phyloP scores from a whole-genome alignment of 192 early-diverging fungal species.

The Umbelopsis ramanniana region DNA sequence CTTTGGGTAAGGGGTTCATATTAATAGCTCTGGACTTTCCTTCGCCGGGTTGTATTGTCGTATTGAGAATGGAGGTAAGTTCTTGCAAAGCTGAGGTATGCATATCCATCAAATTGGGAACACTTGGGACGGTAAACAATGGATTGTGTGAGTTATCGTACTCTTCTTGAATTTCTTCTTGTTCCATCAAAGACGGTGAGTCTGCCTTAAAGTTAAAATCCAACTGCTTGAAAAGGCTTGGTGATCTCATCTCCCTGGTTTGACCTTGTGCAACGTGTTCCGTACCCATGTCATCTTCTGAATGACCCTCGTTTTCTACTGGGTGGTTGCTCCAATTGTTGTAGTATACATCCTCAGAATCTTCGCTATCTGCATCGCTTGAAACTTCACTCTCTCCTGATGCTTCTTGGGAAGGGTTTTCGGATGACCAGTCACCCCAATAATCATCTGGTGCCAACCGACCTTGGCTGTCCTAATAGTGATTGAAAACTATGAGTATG shows the following conservation, averaged over 20 bases:
- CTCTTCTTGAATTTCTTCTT: constrained; percentile 43
- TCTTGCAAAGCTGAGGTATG: constrained; percentile 34
- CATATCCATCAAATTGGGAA: constrained; percentile 41
- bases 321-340: constrained; percentile 40
- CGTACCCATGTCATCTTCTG: neutral
- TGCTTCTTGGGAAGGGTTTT: constrained; percentile 10
- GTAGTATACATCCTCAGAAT: constrained; percentile 44
- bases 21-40: constrained; percentile 16
- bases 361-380: constrained; percentile 1
- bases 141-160: constrained; percentile 47
- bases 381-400: constrained; percentile 7
- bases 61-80: constrained; percentile 38
- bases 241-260: neutral
- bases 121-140: constrained; percentile 43
- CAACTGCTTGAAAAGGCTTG: neutral
- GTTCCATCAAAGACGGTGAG: neutral
- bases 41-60: constrained; percentile 25
- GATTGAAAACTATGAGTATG: neutral
- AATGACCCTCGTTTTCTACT: constrained; percentile 14
- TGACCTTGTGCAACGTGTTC: neutral
- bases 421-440: constrained; percentile 48
- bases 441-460: constrained; percentile 38
- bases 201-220: neutral
- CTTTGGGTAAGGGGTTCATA: constrained; percentile 37
- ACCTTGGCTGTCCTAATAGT: neutral